phyloP scores from a whole-genome alignment of 2,329 filamentous ascomycete species.

The Purpureocillium takamizusanense region DNA sequence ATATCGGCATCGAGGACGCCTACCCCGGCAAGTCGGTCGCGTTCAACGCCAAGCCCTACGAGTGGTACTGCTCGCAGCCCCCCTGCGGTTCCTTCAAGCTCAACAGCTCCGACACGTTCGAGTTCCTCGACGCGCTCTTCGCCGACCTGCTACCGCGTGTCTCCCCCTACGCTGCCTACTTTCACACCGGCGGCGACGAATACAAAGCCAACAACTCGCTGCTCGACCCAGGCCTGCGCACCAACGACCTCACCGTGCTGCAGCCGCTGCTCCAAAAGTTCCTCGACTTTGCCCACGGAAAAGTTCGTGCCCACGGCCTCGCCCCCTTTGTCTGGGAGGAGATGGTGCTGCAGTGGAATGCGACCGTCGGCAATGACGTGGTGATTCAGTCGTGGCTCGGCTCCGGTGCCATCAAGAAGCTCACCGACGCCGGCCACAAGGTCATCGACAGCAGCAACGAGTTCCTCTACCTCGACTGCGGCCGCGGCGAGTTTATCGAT shows the following conservation, averaged over 20 bases:
- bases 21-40: constrained; percentile 47
- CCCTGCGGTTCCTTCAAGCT: constrained; percentile 67
- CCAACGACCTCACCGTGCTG: constrained; percentile 55
- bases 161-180: constrained; percentile 60
- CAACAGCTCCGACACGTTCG: constrained; percentile 59
- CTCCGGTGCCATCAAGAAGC: constrained; percentile 47
- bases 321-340: constrained; percentile 83
- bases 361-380: constrained; percentile 61
- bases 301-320: constrained; percentile 54
- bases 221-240: constrained; percentile 63
- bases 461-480: constrained; percentile 75
- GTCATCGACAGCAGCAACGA: constrained; percentile 70
- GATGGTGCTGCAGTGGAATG: constrained; percentile 69
- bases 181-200: constrained; percentile 85
- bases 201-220: constrained; percentile 60
- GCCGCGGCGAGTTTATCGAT: constrained; percentile 70
- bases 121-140: constrained; percentile 64
- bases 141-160: constrained; percentile 69
- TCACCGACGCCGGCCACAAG: constrained; percentile 57
- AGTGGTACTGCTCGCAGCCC: constrained; percentile 51
- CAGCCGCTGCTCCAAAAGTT: constrained; percentile 72
- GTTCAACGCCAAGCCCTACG: constrained; percentile 47
- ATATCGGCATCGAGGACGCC: constrained; percentile 44
- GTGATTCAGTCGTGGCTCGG: constrained; percentile 75
- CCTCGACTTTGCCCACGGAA: constrained; percentile 59